A percentile compares a stretch with the other conserved stretches of the same genome.
Evolutionary conservation across 2,329 filamentous ascomycete species (phyloP).

Genomic region (Tolypocladium pustulatum): DNA sequence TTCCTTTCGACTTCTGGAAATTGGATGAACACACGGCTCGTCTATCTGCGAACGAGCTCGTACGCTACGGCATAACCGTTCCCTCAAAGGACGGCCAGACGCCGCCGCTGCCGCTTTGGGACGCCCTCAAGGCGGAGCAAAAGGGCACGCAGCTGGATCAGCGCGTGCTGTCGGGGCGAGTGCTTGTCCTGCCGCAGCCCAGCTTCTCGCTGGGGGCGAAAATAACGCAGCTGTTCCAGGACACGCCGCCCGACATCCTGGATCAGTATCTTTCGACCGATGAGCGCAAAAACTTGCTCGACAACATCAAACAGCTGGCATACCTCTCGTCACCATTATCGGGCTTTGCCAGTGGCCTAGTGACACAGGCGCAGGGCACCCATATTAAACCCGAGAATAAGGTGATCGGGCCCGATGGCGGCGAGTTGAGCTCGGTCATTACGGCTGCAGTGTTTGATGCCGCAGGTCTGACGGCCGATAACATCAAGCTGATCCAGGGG

Average conservation of each 20-base stretch:
- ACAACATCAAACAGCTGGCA: constrained; percentile 4
- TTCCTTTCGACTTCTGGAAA: constrained; percentile 21
- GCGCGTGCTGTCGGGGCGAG: constrained; percentile 22
- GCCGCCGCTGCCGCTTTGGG: constrained; percentile 1
- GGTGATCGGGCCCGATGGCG: constrained; percentile 6
- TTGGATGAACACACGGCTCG: constrained; percentile 14
- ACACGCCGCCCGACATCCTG: constrained; percentile 13
- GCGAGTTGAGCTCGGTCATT: background rate
- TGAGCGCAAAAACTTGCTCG: constrained; percentile 2
- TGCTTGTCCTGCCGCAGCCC: constrained; percentile 29
- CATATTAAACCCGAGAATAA: constrained; percentile 28
- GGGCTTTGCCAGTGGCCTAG: constrained; percentile 19
- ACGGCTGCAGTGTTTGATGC: constrained; percentile 2
- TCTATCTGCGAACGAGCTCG: constrained; percentile 1
- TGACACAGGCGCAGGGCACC: constrained; percentile 21
- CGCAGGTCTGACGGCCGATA: constrained; percentile 9
- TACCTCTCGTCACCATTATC: constrained; percentile 19
- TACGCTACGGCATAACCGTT: constrained; percentile 3
- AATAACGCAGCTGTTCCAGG: constrained; percentile 21
- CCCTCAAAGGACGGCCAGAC: background rate
- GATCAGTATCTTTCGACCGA: constrained; percentile 4
- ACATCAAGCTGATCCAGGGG: constrained; percentile 12
- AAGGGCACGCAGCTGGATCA: too few relatives aligned
- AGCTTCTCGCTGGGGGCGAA: constrained; percentile 20
- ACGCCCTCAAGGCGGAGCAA: background rate